phyloP scores from a whole-genome alignment of 768 basidiomycete genomes.

The Boletus coccyginus region DNA sequence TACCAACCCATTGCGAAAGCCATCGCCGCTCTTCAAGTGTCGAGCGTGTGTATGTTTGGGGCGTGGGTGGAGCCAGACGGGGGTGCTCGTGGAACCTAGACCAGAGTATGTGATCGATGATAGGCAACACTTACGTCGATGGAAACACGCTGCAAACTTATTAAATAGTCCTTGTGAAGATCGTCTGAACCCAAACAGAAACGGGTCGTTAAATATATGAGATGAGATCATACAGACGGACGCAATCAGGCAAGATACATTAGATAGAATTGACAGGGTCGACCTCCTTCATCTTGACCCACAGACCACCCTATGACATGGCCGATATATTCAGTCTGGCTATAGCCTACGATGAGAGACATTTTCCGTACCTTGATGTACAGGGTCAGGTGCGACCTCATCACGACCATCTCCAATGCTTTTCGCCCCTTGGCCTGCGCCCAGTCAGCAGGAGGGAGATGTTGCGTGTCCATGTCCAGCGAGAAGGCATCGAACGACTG shows the following conservation, averaged over 20 bases:
- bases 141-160: too few species aligned
- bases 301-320: conserved; percentile 20
- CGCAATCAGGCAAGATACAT: neutral
- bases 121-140: conserved; percentile 27
- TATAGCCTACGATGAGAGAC: neutral
- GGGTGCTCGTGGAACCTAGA: conserved; percentile 33
- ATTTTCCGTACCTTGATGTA: conserved; percentile 32
- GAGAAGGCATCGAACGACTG: too few species aligned
- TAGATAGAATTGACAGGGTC: conserved; percentile 3
- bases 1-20: too few species aligned
- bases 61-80: conserved; percentile 8
- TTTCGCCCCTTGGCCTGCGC: too few species aligned
- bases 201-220: neutral
- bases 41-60: conserved; percentile 1
- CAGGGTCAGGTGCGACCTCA: too few species aligned
- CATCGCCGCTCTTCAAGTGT: neutral
- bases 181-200: too few species aligned
- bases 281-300: conserved; percentile 25
- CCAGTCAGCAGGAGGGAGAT: too few species aligned
- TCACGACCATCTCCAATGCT: too few species aligned
- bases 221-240: neutral
- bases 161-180: too few species aligned
- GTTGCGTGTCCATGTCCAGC: conserved; percentile 35
- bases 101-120: conserved; percentile 33
- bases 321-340: neutral